Base-by-base conservation (phyloP, 148 eudicot species). In the Nepenthes gracilis region DNA sequence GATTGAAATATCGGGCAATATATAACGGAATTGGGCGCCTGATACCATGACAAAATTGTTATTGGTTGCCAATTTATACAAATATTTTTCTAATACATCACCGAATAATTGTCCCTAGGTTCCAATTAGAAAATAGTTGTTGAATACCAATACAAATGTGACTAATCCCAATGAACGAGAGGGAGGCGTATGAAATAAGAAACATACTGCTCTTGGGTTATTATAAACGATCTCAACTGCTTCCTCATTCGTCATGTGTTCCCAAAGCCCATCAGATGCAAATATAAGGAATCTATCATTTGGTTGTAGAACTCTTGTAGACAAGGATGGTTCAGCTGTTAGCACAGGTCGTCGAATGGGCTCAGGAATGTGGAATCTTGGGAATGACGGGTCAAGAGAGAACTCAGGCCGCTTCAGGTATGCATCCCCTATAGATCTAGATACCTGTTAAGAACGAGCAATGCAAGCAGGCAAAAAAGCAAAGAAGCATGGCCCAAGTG, bases 211-310 rank as follows among this genome's bases (percentile, higher is more conserved):
- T 72, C 80, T 69, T 47, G 80, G 85, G 58, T 63, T 70, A 6
- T 70, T 75, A 59, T 66, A 58, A 43, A 80, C 83, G 35, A 83
- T 75, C 54, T 80, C 75, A 14, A 80, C 90, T 34, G 83, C 90
- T 70, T 77, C 74, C 66, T 84, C 75, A 65, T 84, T 81, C 36
- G 86, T 65, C 64, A 84, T 14, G 77, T 84, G 80, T 43, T 84
- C 89, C 89, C 89, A 84, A 33, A 84, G 83, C 12, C 97, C 97
- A 82, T 89, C 97, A 38, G 97, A 84, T 59, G 97, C 97, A 80
- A 89, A 82, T 54, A 89, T 84, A 6, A 89, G 10, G 66, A 90
- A 90, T 56, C 63, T 69, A 60, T 89, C 94, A 49, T 61, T 60
- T 33, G 85, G 80, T 54, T 60, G 71, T 36, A 86, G 60, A 54